These are phyloP conservation scores for Hirschioporus abietinus DNA, from an alignment of 768 basidiomycete species.

Conservation along the genomic window DNA sequence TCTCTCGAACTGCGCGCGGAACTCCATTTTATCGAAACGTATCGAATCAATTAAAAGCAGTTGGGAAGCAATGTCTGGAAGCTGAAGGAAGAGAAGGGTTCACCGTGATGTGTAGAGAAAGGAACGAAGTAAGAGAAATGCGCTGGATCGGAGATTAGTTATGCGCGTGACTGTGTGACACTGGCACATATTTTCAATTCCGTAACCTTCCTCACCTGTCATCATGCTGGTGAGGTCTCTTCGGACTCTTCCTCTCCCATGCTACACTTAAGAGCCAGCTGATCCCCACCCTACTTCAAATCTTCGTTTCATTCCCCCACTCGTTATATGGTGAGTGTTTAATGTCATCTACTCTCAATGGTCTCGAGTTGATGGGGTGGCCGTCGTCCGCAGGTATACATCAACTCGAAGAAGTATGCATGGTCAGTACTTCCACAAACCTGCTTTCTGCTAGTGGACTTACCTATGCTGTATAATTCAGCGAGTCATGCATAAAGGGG, in stretches of 20 bases:
- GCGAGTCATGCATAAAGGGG: conserved; percentile 92
- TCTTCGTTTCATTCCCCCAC: not conserved
- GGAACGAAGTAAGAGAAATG: not conserved
- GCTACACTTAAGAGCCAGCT: not conserved
- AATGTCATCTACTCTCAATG: not conserved
- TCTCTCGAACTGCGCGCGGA: no score
- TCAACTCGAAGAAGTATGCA: conserved; percentile 70
- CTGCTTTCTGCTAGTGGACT: conserved; percentile 11
- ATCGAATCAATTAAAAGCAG: no score
- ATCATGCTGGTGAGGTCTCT: not conserved
- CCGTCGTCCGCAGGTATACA: conserved; percentile 45
- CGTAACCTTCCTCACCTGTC: not conserved
- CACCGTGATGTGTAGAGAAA: not conserved
- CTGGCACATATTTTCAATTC: not conserved
- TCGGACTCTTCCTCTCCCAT: not conserved
- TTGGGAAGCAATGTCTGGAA: no score
- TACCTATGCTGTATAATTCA: conserved; percentile 24
- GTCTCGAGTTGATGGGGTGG: not conserved
- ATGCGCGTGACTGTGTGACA: not conserved
- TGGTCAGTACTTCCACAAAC: conserved; percentile 43
- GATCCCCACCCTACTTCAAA: not conserved
- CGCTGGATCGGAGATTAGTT: not conserved
- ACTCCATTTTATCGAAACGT: no score
- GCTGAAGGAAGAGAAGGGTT: no score
- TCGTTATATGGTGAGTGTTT: conserved; percentile 3